A percentile compares a stretch with the other conserved stretches of the same genome.
These are phyloP conservation scores for Ceratobasidium sp. DNA, from an alignment of 1,284 basidiomycete genomes.

Conservation along the genomic window DNA sequence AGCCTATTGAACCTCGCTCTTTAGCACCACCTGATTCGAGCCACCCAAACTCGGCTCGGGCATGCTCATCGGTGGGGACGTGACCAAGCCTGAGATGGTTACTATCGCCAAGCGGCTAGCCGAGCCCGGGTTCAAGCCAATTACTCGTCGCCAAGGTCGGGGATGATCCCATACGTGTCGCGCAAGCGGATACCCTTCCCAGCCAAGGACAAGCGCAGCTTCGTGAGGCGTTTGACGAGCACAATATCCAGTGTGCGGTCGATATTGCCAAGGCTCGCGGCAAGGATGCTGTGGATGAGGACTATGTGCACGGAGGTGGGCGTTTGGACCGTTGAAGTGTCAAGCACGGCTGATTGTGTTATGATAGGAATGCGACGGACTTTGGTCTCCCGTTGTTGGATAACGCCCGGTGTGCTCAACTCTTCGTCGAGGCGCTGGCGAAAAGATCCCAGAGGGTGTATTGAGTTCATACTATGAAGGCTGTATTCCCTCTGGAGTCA, in stretches of 20 bases:
- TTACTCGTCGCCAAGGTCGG: conserved; percentile 88
- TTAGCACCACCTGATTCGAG: conserved; percentile 92
- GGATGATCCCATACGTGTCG: conserved; percentile 77
- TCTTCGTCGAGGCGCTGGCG: conserved; percentile 91
- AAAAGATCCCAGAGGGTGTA: conserved; percentile 88
- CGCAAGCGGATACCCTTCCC: conserved; percentile 97
- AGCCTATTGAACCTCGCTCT: conserved; percentile 94
- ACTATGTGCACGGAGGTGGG: conserved; percentile 90
- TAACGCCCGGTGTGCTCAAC: conserved; percentile 86
- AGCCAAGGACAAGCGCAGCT: conserved; percentile 95
- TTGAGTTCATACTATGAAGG: conserved; percentile 88
- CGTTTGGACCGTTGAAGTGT: conserved; percentile 46
- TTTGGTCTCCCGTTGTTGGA: conserved; percentile 92
- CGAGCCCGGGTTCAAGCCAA: conserved; percentile 90
- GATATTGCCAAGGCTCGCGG: conserved; percentile 91
- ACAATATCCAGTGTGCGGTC: conserved; percentile 95
- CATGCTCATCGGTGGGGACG: conserved; percentile 89
- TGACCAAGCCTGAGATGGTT: conserved; percentile 82
- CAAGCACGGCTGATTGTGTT: neutral
- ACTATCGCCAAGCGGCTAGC: conserved; percentile 80
- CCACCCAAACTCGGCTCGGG: conserved; percentile 83
- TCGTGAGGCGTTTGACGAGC: conserved; percentile 91
- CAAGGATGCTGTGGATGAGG: conserved; percentile 84
- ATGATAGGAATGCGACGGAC: conserved; percentile 86
- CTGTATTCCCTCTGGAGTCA: conserved; percentile 89